phyloP scores from a whole-genome alignment of 768 basidiomycete genomes.

The Termitomyces sp. region DNA sequence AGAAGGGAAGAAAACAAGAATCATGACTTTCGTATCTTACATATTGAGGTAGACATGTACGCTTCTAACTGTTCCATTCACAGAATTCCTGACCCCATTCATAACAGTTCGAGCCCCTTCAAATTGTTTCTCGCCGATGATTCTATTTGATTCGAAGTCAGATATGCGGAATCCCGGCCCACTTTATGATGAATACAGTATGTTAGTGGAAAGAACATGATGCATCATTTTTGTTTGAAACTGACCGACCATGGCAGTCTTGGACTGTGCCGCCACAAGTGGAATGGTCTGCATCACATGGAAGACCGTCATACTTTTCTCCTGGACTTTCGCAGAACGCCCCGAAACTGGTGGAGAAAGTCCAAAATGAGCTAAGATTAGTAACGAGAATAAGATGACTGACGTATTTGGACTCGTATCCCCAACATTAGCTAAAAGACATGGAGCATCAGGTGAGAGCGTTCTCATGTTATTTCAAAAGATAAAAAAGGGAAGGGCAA shows the following conservation, averaged over 20 bases:
- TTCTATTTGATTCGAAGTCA: constrained; percentile 69
- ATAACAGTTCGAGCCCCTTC: constrained; percentile 62
- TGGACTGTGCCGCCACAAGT: constrained; percentile 67
- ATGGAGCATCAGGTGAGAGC: constrained; percentile 2
- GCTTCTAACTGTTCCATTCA: constrained; percentile 58
- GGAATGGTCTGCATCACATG: constrained; percentile 63
- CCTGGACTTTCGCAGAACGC: constrained; percentile 79
- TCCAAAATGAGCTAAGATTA: too few species aligned
- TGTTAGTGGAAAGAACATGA: not conserved
- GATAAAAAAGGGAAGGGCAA: not conserved
- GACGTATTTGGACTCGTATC: constrained; percentile 78
- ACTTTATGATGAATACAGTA: constrained; percentile 26
- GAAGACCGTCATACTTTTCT: constrained; percentile 54
- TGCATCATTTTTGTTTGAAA: not conserved
- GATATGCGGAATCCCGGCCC: constrained; percentile 73
- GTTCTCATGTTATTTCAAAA: not conserved
- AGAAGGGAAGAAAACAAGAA: not conserved
- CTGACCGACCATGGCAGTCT: constrained; percentile 65
- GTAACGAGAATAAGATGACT: constrained; percentile 20
- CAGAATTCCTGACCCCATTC: constrained; percentile 37
- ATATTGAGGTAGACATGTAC: constrained; percentile 71
- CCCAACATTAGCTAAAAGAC: constrained; percentile 60
- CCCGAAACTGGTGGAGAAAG: constrained; percentile 38
- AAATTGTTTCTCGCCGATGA: constrained; percentile 69
- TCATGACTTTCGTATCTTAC: constrained; percentile 28